Base-by-base conservation (phyloP, 1,284 basidiomycete genomes). In the Boletus coffeatus region DNA sequence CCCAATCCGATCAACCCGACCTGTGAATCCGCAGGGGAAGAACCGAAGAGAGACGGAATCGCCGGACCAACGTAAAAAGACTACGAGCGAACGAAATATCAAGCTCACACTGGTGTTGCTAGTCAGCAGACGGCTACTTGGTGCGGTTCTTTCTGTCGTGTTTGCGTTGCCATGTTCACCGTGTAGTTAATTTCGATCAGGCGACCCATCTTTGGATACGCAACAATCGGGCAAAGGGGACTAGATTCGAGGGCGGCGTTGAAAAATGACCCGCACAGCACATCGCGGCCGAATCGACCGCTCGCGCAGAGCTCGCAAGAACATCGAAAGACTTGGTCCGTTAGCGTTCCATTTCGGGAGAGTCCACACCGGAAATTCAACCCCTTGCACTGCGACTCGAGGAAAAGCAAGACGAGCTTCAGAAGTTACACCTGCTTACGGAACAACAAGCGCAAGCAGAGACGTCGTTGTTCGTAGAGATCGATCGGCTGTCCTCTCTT, bases 101-200 rank as follows among this genome's bases (percentile, higher is more conserved):
- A 98, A 98, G 77, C 81, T 98, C 41, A 97, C 96, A 0, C 93
- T 96, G 6, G 95, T 98, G 4, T 81, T 99, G 6, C 36, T 37
- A 76, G 94, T 95, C 13, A 92, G 87, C 65, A 81, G 94, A 56
- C 83, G 82, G 56, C 87, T 95, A 81, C 79, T 96, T 65, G 92
- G 92, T 93, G 67, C 52, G 36, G 57, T 32, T n/a, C 29, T 50
- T 50, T 50, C 18, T 48, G 10, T 34, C 2, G 16, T 48, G 39
- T 7, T 14, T 21, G 8, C 36, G 3, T 52, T 32, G 14, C 25
- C 25, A 39, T 5, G 2, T 25, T 16, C 2, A 66, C 1, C 18
- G 2, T 48, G 11, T 50, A 57, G 21, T 25, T 25, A 25, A 56
- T 18, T 39, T 58, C 59, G 60, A 21, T 65, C 68, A 93, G 94